Conservation (phyloP, 352 stramenopile genomes). For the Blastocystis sp. region DNA sequence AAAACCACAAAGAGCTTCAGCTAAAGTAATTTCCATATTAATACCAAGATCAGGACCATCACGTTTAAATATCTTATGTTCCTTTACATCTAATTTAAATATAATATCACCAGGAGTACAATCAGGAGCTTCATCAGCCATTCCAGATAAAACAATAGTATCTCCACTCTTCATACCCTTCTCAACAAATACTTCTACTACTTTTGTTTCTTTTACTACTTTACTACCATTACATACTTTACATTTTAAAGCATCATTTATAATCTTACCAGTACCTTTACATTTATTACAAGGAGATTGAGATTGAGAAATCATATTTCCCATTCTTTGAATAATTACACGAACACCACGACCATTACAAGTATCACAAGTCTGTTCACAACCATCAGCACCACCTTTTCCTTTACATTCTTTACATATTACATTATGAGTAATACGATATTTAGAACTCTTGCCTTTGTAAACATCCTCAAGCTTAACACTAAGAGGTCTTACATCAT, state of each 20-base stretch:
- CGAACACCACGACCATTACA: constrained; percentile 78
- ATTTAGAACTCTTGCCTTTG: constrained; percentile 92
- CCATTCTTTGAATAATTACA: constrained; percentile 83
- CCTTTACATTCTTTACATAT: constrained; percentile 63
- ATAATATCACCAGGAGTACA: constrained; percentile 80
- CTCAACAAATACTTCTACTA: constrained; percentile 87
- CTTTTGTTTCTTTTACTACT: constrained; percentile 81
- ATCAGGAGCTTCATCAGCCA: constrained; percentile 71
- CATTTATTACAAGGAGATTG: constrained; percentile 76
- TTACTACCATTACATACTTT: constrained; percentile 73
- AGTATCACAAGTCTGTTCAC: constrained; percentile 67
- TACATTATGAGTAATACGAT: constrained; percentile 82
- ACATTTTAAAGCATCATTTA: constrained; percentile 74
- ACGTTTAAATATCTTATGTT: constrained; percentile 75
- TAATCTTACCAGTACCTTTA: constrained; percentile 71
- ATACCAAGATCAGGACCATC: constrained; percentile 85
- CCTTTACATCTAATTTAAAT: constrained; percentile 90
- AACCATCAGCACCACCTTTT: constrained; percentile 68
- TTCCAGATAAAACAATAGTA: constrained; percentile 83
- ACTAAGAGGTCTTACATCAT: constrained; percentile 75
- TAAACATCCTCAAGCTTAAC: constrained; percentile 93
- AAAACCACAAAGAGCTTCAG: constrained; percentile 72
- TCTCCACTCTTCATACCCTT: constrained; percentile 88
- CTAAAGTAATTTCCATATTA: constrained; percentile 75
- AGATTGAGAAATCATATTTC: constrained; percentile 91